Evolutionary conservation across 2,329 filamentous ascomycete genomes (phyloP), one percentile per base, ranked within the genome.

Genomic region (Colletotrichum lentis): DNA sequence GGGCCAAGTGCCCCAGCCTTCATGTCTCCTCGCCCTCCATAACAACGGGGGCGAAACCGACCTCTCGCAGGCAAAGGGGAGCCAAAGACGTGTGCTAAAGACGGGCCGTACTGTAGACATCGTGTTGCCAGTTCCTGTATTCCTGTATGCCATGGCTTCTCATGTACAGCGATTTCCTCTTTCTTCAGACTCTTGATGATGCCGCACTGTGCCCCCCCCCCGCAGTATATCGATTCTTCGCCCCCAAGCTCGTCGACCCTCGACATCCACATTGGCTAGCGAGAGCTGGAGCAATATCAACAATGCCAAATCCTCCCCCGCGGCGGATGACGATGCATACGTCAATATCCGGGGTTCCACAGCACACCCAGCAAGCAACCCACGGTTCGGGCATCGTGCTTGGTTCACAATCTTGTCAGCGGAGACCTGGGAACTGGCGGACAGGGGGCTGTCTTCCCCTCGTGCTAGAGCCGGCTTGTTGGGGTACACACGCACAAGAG

Each of bases 311-410:
- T 52, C 44, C 54, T 41, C 24, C 39, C 10, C 41, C 39, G 54
- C 27, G 20, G 22, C 16, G 18, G 31, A 56, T 50, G 57, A 60
- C 14, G 24, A 46, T 22, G 43, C 58, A 55, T 61, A 65, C 62
- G 65, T 68, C 65, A 61, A 61, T 16, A 67, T 20, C 31, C n/a
- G 22, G 16, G 20, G 47, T 49, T 59, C 54, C 39, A 41, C 58
- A 55, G 49, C 57, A 39, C 18, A 39, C 37, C 8, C 27, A 37
- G 11, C 16, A 27, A 37, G 22, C 16, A 27, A 35, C 14, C 22
- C 50, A 46, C 10, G 7, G 16, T 35, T 53, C 7, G 37, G 44
- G 5, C 31, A 27, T 31, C 27, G 49, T 31, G 31, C 44, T 39
- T 20, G 18, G 16, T 18, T 24, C 6, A 6, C 20, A 41, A 7